A percentile compares a stretch with the other conserved stretches of the same genome.
phyloP scores from a whole-genome alignment of 2,329 filamentous ascomycete species.

The Colletotrichum shisoi region DNA sequence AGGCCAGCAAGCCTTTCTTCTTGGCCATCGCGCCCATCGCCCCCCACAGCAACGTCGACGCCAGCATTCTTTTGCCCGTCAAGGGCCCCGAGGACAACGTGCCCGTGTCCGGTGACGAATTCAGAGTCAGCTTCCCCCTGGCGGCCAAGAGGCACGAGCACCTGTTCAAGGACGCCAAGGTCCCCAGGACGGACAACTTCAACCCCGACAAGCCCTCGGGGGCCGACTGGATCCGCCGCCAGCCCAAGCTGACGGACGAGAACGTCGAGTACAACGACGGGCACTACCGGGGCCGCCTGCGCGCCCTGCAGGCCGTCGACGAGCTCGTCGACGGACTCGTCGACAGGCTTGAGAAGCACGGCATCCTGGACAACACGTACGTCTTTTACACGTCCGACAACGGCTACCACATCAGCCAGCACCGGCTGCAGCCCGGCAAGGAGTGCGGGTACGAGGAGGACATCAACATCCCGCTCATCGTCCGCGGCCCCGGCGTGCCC shows the following conservation, averaged over 20 bases:
- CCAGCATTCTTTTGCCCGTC: constrained; percentile 57
- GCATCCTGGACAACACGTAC: constrained; percentile 55
- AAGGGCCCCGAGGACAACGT: constrained; percentile 63
- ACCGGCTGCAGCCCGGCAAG: constrained; percentile 61
- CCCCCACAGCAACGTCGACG: constrained; percentile 46
- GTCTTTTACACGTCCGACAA: constrained; percentile 63
- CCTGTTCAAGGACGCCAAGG: constrained; percentile 65
- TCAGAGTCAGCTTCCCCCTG: constrained; percentile 40
- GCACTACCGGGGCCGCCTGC: constrained; percentile 54
- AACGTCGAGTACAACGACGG: constrained; percentile 50
- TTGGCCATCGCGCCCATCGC: constrained; percentile 61
- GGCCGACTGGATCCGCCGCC: constrained; percentile 55
- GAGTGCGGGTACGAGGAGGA: constrained; percentile 61
- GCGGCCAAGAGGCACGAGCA: constrained; percentile 64
- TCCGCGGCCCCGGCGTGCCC: constrained; percentile 59
- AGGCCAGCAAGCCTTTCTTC: constrained; percentile 63
- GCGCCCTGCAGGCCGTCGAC: constrained; percentile 56
- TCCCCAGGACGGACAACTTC: constrained; percentile 72
- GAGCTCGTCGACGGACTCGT: constrained; percentile 55
- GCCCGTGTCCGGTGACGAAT: constrained; percentile 62
- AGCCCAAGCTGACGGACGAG: constrained; percentile 48
- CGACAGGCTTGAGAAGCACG: constrained; percentile 45
- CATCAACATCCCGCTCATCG: constrained; percentile 59
- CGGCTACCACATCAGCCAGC: constrained; percentile 62
- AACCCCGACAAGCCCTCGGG: constrained; percentile 61